phyloP scores from a whole-genome alignment of 768 basidiomycete species.

The Termitomyces sp. region DNA sequence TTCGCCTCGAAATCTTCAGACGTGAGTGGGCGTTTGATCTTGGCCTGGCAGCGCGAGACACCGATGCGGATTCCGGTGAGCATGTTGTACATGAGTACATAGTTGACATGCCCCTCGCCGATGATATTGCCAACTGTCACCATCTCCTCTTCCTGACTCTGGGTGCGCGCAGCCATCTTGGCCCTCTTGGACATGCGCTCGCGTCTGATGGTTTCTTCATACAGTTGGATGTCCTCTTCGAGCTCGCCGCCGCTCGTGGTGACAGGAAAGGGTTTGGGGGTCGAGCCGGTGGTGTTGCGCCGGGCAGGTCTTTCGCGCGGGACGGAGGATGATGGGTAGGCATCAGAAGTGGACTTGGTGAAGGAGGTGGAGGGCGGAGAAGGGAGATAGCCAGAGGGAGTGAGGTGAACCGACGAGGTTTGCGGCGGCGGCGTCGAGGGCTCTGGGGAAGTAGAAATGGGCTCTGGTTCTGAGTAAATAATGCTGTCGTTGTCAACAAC shows the following conservation, averaged over 20 bases:
- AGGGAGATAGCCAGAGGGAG: slow-evolving; percentile 8
- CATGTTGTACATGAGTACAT: slow-evolving; percentile 99
- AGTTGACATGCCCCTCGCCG: slow-evolving; percentile 98
- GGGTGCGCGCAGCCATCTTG: slow-evolving; percentile 55
- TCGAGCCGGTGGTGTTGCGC: slow-evolving; percentile 70
- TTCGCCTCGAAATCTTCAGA: slow-evolving; percentile 83
- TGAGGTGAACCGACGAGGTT: slow-evolving; percentile 48
- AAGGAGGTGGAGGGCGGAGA: slow-evolving; percentile 17
- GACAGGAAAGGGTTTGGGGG: slow-evolving; percentile 26
- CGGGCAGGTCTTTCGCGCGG: slow-evolving; percentile 44
- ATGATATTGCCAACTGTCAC: slow-evolving; percentile 93
- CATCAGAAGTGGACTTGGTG: slow-evolving; percentile 29
- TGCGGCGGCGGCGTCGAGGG: slow-evolving; percentile 8
- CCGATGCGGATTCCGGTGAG: slow-evolving; percentile 96
- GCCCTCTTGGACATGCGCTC: slow-evolving; percentile 74
- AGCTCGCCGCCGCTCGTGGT: slow-evolving; percentile 47
- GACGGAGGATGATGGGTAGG: slow-evolving; percentile 34
- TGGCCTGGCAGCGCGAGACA: slow-evolving; percentile 95
- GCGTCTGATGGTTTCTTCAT: slow-evolving; percentile 81
- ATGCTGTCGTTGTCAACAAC: slow-evolving; percentile 12
- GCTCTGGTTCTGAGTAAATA: slow-evolving; percentile 7
- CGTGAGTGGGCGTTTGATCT: slow-evolving; percentile 81
- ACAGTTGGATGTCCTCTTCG: slow-evolving; percentile 80
- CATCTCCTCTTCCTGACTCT: slow-evolving; percentile 33
- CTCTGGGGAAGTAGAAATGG: slow-evolving; percentile 2